Evolutionary conservation across 2,329 filamentous ascomycete genomes (phyloP).

Genomic region (Sclerotinia minor): DNA sequence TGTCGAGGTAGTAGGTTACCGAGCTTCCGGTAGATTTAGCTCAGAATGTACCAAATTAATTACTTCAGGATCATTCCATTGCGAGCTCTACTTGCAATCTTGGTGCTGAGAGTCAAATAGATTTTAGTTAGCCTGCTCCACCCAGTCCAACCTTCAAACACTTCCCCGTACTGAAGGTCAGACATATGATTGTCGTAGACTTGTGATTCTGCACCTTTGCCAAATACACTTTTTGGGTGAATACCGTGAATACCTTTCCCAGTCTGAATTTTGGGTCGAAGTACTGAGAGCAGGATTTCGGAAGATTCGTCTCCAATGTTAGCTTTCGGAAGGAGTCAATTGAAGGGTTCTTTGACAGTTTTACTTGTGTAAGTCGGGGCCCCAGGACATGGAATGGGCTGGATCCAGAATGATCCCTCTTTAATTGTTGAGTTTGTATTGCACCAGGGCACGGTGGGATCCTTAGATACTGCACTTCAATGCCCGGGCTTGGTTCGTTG

Average conservation of each 20-base stretch:
- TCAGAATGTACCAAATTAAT: neutral
- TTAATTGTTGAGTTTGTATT: neutral
- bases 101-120: neutral
- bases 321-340: neutral
- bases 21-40: neutral
- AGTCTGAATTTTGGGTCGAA: neutral
- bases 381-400: neutral
- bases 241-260: neutral
- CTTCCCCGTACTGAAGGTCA: neutral
- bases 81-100: neutral
- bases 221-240: neutral
- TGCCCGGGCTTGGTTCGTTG: neutral
- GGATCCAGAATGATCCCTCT: neutral
- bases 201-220: neutral
- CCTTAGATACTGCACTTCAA: neutral
- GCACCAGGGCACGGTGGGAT: neutral
- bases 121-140: neutral
- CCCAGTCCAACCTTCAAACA: neutral
- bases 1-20: neutral
- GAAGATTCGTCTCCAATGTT: neutral
- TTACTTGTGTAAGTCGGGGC: neutral
- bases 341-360: neutral
- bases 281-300: neutral
- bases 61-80: neutral
- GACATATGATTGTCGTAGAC: neutral